A percentile compares a stretch with the other conserved stretches of the same genome.
Conservation (phyloP, 2,329 filamentous ascomycete genomes). For the Alternaria angustiovoidea region DNA sequence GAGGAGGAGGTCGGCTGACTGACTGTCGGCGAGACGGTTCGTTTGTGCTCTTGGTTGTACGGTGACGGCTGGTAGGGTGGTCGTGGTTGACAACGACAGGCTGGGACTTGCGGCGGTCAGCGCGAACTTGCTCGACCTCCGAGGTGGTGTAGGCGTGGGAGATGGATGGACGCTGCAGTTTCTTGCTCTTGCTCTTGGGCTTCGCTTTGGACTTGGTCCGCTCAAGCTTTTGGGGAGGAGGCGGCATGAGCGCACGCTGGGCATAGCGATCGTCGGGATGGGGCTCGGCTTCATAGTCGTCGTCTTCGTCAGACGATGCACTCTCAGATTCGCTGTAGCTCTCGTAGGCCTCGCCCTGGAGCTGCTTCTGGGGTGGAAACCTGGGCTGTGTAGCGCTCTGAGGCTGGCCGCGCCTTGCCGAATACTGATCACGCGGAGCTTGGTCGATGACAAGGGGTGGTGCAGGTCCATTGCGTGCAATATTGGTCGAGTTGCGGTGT, state of each 20-base stretch:
- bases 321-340: conserved; percentile 20
- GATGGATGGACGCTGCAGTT: conserved; percentile 30
- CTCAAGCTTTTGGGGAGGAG: conserved; percentile 31
- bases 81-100: conserved; percentile 28
- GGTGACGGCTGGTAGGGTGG: conserved; percentile 17
- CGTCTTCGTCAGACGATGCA: conserved; percentile 24
- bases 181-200: conserved; percentile 10
- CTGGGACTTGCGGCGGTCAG: conserved; percentile 21
- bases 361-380: conserved; percentile 11
- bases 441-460: conserved; percentile 34
- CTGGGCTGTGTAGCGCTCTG: conserved; percentile 19
- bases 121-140: conserved; percentile 19
- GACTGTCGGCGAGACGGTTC: conserved; percentile 33
- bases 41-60: conserved; percentile 24
- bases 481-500: conserved; percentile 30
- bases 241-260: conserved; percentile 36
- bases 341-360: conserved; percentile 25
- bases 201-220: conserved; percentile 15
- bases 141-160: conserved; percentile 39
- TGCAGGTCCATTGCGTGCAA: conserved; percentile 24
- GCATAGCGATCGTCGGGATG: conserved; percentile 11
- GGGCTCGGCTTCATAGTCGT: conserved; percentile 14
- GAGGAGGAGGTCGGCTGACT: conserved; percentile 45
- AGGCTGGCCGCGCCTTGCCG: conserved; percentile 37
- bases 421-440: conserved; percentile 30